phyloP scores from a whole-genome alignment of 139 green algal species.

The Coelastrella sp. region DNA sequence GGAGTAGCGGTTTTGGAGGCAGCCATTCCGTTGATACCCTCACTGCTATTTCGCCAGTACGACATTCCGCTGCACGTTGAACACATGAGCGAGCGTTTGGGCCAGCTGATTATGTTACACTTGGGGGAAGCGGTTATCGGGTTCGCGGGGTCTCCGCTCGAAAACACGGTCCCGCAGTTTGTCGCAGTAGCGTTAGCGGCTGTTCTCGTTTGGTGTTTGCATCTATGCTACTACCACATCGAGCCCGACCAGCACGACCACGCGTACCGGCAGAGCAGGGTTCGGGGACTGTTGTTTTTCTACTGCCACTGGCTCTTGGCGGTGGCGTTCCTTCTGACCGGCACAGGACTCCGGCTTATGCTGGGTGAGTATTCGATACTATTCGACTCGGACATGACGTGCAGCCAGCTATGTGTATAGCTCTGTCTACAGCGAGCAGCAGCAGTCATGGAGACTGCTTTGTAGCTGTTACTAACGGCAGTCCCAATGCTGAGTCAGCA shows the following conservation, averaged over 20 bases:
- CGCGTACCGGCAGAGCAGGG: conserved; percentile 25
- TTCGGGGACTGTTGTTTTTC: conserved; percentile 20
- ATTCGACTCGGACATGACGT: no score
- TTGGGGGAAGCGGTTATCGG: conserved; percentile 12
- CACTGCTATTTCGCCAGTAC: not conserved
- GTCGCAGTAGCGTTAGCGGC: not conserved
- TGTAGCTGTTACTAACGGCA: no score
- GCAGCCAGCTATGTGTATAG: no score
- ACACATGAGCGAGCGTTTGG: conserved; percentile 26
- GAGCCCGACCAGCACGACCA: conserved; percentile 10
- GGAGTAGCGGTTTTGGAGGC: not conserved
- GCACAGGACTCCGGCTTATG: conserved; percentile 1
- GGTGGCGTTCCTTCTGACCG: conserved; percentile 11
- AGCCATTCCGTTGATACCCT: not conserved
- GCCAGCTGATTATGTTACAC: conserved; percentile 19
- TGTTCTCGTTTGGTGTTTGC: not conserved
- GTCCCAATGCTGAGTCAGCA: no score
- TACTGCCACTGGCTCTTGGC: conserved; percentile 29
- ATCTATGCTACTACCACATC: conserved; percentile 21
- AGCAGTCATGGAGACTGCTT: no score
- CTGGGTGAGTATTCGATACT: not conserved
- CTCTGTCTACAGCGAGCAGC: no score
- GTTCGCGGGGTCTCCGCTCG: not conserved
- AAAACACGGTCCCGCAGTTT: conserved; percentile 15
- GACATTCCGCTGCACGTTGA: conserved; percentile 25